Base-by-base conservation (phyloP, 2,329 filamentous ascomycete genomes). In the Falciphora oryzae region DNA sequence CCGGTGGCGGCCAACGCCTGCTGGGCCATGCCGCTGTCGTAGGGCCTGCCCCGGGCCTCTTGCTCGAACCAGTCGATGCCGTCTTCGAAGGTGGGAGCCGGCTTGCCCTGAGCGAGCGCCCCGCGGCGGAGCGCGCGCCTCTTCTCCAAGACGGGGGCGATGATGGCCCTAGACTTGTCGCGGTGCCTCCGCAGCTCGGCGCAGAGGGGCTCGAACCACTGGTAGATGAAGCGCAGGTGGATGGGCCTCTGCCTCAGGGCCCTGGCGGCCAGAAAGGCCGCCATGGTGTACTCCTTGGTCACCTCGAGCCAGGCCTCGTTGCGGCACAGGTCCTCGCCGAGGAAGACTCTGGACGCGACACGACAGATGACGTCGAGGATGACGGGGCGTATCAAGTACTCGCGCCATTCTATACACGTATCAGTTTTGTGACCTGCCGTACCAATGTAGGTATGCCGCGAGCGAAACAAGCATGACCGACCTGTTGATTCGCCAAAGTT, bases 271-370 rank as follows among this genome's bases (percentile, higher is more conserved):
- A 70, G 61, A 70, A 81, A 75, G 57, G 71, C 70, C 65, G 79
- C 76, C 22, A 62, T 53, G 7, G 81, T 81, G 69, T 80, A 83
- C 67, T 79, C 78, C 65, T 81, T 80, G 25, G 77, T 75, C 5
- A 77, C 73, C 57, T 81, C 75, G 2, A 83, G 69, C 68, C 81
- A 83, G 31, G 75, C 73, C 57, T 80, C 78, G 4, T 75, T 69
- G 31, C 77, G 78, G 67, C 78, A 80, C 1, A 82, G 74, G 61
- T 81, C 79, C 1, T 77, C 70, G 7, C 81, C 81, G 32, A 83
- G 74, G 63, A 83, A 83, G 32, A 83, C 71, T 13, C 78, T 73
- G 1, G 82, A 80, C 0, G 82, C 82, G 14, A 84, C 68, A 11
- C 81, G 79, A 22, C 81, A 79, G 13, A 85, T 75, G 11, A 82